A percentile compares a stretch with the other conserved stretches of the same genome.
Conservation (phyloP, 163 green algal genomes). For the Chloromonas sp. region DNA sequence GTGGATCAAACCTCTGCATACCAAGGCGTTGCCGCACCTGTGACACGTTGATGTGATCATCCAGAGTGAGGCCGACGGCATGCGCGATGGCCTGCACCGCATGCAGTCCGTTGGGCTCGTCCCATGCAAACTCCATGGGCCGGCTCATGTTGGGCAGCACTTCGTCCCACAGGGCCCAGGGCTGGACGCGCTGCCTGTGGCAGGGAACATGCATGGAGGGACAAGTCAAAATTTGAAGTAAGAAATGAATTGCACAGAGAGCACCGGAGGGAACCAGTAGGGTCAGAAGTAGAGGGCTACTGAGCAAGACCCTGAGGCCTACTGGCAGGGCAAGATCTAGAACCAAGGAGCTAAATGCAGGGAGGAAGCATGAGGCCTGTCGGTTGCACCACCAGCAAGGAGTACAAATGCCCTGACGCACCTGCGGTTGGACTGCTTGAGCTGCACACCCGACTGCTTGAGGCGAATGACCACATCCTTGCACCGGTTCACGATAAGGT, state of each 20-base stretch:
- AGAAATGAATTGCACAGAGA: no score
- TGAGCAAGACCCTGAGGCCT: no score
- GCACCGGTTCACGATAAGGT: constrained; percentile 78
- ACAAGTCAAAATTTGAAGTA: no score
- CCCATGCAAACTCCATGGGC: constrained; percentile 78
- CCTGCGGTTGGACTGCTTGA: neutral
- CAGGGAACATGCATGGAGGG: no score
- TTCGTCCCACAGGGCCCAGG: constrained; percentile 37
- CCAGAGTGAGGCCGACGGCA: neutral
- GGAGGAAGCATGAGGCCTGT: neutral
- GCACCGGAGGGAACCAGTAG: no score
- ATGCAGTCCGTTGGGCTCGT: constrained; percentile 48
- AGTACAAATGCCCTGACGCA: no score
- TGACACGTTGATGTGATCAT: neutral
- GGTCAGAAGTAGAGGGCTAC: no score
- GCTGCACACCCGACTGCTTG: constrained; percentile 37
- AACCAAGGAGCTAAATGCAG: no score
- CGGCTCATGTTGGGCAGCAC: constrained; percentile 22
- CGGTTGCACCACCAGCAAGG: neutral
- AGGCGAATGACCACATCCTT: constrained; percentile 66
- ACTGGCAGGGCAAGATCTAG: no score
- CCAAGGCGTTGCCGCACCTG: neutral
- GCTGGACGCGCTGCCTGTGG: neutral
- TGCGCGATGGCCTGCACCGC: constrained; percentile 10
- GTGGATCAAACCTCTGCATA: no score